phyloP scores from a whole-genome alignment of 2,329 filamentous ascomycete species.

The Hypoxylon sp. region DNA sequence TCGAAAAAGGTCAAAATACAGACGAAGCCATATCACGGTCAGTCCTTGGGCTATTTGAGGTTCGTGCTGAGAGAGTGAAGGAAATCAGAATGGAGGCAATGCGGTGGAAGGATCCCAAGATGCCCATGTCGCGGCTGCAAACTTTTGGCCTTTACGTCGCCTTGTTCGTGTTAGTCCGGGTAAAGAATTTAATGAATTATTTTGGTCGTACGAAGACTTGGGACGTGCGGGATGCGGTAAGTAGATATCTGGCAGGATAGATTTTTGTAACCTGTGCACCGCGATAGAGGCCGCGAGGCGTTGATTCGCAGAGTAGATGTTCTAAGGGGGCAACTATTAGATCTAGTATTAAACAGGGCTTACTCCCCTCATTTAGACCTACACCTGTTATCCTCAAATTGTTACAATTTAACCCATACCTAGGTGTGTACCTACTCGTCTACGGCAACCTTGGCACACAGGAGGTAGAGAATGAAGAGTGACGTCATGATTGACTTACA shows the following conservation, averaged over 20 bases:
- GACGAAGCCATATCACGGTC: conserved; percentile 28
- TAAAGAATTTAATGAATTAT: conserved; percentile 14
- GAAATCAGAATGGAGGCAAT: conserved; percentile 30
- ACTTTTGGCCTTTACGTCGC: conserved; percentile 29
- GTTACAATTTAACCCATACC: neutral
- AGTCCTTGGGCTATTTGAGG: conserved; percentile 26
- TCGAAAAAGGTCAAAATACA: conserved; percentile 9
- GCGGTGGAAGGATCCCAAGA: conserved; percentile 39
- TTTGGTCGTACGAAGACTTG: conserved; percentile 18
- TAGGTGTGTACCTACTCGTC: too few species aligned
- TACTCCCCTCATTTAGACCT: neutral
- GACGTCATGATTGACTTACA: conserved; percentile 26
- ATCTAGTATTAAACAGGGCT: neutral
- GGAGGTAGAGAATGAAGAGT: neutral
- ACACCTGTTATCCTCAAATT: neutral
- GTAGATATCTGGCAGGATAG: conserved; percentile 17
- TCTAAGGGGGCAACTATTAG: neutral
- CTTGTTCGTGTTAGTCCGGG: conserved; percentile 27
- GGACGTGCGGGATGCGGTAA: conserved; percentile 32
- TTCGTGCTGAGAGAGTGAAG: conserved; percentile 22
- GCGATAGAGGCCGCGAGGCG: neutral
- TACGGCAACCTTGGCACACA: too few species aligned
- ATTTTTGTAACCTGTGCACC: neutral
- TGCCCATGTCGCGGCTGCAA: conserved; percentile 34
- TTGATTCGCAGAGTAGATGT: neutral